Conservation (phyloP, 805 yeast species). For the Wickerhamomyces hampshirensis region DNA sequence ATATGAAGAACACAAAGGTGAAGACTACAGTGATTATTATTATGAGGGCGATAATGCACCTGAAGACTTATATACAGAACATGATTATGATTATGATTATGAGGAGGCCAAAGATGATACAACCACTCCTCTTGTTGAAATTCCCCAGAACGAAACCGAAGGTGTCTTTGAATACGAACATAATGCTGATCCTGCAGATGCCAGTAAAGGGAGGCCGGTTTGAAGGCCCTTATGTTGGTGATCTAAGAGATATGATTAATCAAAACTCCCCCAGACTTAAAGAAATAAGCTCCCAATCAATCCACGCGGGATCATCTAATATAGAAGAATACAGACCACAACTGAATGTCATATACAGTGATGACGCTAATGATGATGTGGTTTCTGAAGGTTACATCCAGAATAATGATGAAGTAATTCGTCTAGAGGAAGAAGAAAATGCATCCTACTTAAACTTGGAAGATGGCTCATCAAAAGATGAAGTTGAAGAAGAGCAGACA, state of each 20-base stretch:
- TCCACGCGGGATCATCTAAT: conserved; percentile 9
- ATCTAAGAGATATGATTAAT: conserved; percentile 9
- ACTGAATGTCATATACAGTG: background rate
- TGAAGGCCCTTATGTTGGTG: conserved; percentile 7
- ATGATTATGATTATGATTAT: background rate
- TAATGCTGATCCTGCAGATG: no score
- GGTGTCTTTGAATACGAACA: conserved; percentile 3
- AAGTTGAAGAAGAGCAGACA: conserved; percentile 1
- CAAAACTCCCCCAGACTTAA: conserved; percentile 9
- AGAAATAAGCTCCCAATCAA: background rate
- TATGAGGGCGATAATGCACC: conserved; percentile 1
- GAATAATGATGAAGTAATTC: conserved; percentile 20
- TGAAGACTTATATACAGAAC: no score
- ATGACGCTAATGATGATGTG: conserved; percentile 11
- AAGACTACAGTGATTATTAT: background rate
- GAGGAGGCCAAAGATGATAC: background rate
- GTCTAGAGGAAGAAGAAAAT: conserved; percentile 3
- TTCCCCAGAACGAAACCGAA: no score
- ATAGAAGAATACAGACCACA: conserved; percentile 4
- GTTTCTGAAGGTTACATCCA: conserved; percentile 30
- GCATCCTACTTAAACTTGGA: no score
- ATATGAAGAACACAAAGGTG: conserved; percentile 2
- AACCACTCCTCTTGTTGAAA: no score
- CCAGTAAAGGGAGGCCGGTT: conserved; percentile 8
- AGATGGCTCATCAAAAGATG: background rate